Evolutionary conservation across 768 basidiomycete species (phyloP), one percentile per base, ranked within the genome.

Genomic region (Leucocoprinus birnbaumii): DNA sequence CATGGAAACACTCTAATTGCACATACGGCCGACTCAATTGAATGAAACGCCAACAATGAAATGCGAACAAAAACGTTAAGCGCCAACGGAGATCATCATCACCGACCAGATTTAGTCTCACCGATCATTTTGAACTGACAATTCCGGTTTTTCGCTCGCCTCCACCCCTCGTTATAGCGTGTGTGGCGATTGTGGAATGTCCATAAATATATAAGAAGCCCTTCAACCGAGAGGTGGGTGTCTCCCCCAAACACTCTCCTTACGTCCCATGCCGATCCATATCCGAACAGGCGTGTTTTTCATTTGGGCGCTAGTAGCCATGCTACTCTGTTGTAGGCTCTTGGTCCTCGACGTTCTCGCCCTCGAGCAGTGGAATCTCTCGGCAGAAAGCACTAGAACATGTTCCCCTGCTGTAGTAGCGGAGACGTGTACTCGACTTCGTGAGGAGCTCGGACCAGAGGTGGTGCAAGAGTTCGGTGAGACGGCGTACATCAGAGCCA

Each of bases 201-300:
- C 34, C 48, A 55, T 55, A 43, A 41, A 48, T 55, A 55, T 49
- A 55, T 55, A 55, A 55, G 54, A 49, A 49, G 40, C 38, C 16
- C 38, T 13, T 14, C 38, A 16, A 13, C 38, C 3, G 38, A 5
- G 11, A 31, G 31, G 31, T 31, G 31, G 31, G 11, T 31, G 11
- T 31, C 7, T 27, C 42, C 34, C 16, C 31, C 31, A 5, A 5
- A 5, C 31, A 26, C 54, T 43, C 21, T 55, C 47, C 47, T 55
- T 49, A 49, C 54, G 54, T 48, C 47, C 27, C 54, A 55, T 55
- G 54, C 48, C 38, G 47, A 55, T 55, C 47, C 47, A n/a, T 25
- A 43, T 34, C 37, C 54, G 47, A 34, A 18, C 25, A 49, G 47
- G 54, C 48, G 27, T 44, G 31, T 49, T 55, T 25, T 35, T 49